Conservation (phyloP, 805 yeast genomes). For the Candida xiaguanensis region DNA sequence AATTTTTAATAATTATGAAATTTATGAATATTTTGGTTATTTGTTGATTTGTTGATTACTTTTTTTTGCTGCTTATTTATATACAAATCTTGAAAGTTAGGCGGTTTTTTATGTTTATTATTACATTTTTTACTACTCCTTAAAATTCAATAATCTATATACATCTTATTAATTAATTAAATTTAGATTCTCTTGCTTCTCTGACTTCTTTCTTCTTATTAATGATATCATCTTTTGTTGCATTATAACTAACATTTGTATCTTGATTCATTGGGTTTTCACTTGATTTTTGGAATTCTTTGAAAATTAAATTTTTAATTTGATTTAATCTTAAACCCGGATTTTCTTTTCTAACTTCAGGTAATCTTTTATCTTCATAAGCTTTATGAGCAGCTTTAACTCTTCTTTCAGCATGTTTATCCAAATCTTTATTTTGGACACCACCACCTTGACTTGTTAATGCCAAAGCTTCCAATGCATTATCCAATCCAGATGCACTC, state of each 20-base stretch:
- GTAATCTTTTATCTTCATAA: constrained; percentile 66
- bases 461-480: constrained; percentile 73
- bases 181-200: constrained; percentile 44
- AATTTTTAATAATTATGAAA: too few species aligned
- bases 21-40: not conserved
- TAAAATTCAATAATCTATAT: not conserved
- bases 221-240: constrained; percentile 49
- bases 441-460: constrained; percentile 57
- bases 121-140: not conserved
- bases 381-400: constrained; percentile 77
- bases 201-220: constrained; percentile 47
- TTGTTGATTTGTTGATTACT: constrained; percentile 3
- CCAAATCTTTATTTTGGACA: constrained; percentile 60
- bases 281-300: constrained; percentile 77
- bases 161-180: constrained; percentile 14
- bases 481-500: constrained; percentile 70
- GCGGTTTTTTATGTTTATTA: not conserved
- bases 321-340: constrained; percentile 82
- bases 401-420: constrained; percentile 86
- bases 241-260: constrained; percentile 60
- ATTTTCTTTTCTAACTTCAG: constrained; percentile 68
- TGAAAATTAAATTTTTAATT: constrained; percentile 65
- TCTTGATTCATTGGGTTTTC: constrained; percentile 85
- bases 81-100: not conserved
- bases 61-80: constrained; percentile 3